Conservation (phyloP, 768 basidiomycete species). For the Paxillus rubicundulus region DNA sequence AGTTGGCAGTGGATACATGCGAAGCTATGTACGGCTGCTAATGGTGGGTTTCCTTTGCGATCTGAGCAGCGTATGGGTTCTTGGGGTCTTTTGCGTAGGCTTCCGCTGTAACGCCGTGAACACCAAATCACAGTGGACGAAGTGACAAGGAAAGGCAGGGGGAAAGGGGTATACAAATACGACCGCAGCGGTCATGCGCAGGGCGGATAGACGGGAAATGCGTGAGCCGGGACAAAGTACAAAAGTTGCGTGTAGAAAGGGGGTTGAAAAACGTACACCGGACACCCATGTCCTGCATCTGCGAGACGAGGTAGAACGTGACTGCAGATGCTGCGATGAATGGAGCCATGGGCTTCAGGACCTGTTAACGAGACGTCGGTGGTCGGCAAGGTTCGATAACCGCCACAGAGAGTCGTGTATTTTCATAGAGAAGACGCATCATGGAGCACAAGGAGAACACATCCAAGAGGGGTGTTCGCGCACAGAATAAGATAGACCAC, state of each 20-base stretch:
- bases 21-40: slow-evolving; percentile 11
- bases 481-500: neutral
- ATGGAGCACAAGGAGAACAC: neutral
- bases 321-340: slow-evolving; percentile 67
- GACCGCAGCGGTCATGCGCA: neutral
- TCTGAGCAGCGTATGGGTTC: slow-evolving; percentile 79
- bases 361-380: slow-evolving; percentile 38
- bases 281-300: slow-evolving; percentile 66
- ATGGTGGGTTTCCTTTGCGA: slow-evolving; percentile 61
- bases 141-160: neutral
- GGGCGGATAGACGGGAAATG: neutral
- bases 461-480: neutral
- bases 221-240: neutral
- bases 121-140: neutral
- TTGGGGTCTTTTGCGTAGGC: slow-evolving; percentile 71
- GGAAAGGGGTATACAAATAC: neutral
- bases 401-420: neutral
- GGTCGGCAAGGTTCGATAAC: neutral
- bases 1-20: no score
- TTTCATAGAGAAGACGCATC: neutral
- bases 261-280: slow-evolving; percentile 53
- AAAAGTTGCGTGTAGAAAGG: neutral
- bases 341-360: slow-evolving; percentile 75
- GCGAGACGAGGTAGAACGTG: slow-evolving; percentile 64
- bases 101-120: slow-evolving; percentile 44